phyloP scores from a whole-genome alignment of 2,329 filamentous ascomycete species.

The Trichoderma atroviride region DNA sequence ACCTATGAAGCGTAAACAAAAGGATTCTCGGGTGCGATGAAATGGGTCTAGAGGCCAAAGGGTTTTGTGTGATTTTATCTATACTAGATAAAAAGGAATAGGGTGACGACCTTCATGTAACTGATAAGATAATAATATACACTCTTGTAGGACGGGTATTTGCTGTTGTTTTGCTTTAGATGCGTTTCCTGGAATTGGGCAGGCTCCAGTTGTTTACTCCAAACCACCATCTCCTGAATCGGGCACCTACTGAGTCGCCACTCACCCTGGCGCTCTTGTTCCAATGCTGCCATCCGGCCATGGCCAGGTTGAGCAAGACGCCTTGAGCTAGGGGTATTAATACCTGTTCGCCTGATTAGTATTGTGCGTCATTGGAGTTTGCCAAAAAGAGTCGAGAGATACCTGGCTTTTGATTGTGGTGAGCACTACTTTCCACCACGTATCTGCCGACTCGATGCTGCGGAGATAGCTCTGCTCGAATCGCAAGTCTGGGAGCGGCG shows the following conservation, averaged over 20 bases:
- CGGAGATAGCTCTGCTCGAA: slow-evolving; percentile 98
- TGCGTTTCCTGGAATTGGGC: slow-evolving; percentile 53
- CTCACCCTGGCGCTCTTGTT: slow-evolving; percentile 77
- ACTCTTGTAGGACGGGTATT: neutral
- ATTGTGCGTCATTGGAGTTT: neutral
- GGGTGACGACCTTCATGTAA: slow-evolving; percentile 6
- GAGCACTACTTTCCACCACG: slow-evolving; percentile 76
- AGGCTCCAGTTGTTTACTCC: slow-evolving; percentile 87
- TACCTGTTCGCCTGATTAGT: slow-evolving; percentile 54
- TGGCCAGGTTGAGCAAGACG: slow-evolving; percentile 80
- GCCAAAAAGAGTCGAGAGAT: slow-evolving; percentile 30
- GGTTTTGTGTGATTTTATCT: slow-evolving; percentile 7
- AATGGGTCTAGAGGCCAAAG: neutral
- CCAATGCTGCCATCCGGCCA: slow-evolving; percentile 89
- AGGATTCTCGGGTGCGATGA: neutral
- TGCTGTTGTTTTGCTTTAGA: neutral
- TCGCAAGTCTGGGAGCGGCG: slow-evolving; percentile 80
- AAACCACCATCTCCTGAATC: slow-evolving; percentile 90
- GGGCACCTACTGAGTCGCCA: slow-evolving; percentile 75
- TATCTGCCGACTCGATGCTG: slow-evolving; percentile 79
- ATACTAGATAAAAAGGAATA: slow-evolving; percentile 14
- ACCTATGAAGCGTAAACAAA: neutral
- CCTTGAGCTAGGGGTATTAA: slow-evolving; percentile 87
- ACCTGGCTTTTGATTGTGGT: slow-evolving; percentile 92
- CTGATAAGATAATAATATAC: slow-evolving; percentile 15